These are phyloP conservation scores for Rhodotorula sp. DNA, from an alignment of 1,284 basidiomycete genomes.

Conservation along the genomic window DNA sequence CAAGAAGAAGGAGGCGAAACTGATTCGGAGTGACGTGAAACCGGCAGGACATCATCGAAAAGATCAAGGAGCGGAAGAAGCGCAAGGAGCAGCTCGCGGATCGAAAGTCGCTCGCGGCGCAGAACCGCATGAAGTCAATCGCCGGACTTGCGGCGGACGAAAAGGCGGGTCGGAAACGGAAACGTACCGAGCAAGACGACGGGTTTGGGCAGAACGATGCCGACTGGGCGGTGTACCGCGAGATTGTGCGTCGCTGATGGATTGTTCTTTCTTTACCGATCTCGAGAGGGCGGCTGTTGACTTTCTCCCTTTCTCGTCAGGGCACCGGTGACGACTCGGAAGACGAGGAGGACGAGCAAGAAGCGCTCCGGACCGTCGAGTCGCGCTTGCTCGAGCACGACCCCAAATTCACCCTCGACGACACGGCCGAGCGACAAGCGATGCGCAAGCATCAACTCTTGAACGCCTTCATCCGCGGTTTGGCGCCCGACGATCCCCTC, in stretches of 20 bases:
- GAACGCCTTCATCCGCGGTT: slow-evolving; percentile 67
- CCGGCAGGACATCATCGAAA: slow-evolving; percentile 76
- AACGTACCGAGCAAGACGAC: slow-evolving; percentile 66
- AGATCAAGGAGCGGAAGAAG: slow-evolving; percentile 80
- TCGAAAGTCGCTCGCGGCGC: slow-evolving; percentile 90
- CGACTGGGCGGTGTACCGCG: slow-evolving; percentile 97
- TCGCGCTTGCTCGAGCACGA: slow-evolving; percentile 77
- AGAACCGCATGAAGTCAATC: slow-evolving; percentile 96
- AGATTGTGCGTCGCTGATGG: slow-evolving; percentile 64
- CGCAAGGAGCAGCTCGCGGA: slow-evolving; percentile 80
- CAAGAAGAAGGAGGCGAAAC: too few species aligned
- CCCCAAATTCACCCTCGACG: slow-evolving; percentile 71
- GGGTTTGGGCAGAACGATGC: slow-evolving; percentile 92
- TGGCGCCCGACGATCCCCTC: slow-evolving; percentile 60
- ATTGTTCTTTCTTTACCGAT: too few species aligned
- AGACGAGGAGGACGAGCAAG: slow-evolving; percentile 90
- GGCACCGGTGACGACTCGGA: slow-evolving; percentile 71
- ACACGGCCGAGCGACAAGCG: slow-evolving; percentile 76
- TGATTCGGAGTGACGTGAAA: too few species aligned
- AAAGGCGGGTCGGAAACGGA: slow-evolving; percentile 64
- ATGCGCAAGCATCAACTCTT: slow-evolving; percentile 78
- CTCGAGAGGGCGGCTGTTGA: slow-evolving; percentile 49
- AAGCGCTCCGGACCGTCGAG: slow-evolving; percentile 71
- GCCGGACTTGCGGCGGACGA: slow-evolving; percentile 81
- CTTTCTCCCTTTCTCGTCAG: slow-evolving; percentile 51